Base-by-base conservation (phyloP, 805 yeast genomes). In the Saccharomyces mikatae region DNA sequence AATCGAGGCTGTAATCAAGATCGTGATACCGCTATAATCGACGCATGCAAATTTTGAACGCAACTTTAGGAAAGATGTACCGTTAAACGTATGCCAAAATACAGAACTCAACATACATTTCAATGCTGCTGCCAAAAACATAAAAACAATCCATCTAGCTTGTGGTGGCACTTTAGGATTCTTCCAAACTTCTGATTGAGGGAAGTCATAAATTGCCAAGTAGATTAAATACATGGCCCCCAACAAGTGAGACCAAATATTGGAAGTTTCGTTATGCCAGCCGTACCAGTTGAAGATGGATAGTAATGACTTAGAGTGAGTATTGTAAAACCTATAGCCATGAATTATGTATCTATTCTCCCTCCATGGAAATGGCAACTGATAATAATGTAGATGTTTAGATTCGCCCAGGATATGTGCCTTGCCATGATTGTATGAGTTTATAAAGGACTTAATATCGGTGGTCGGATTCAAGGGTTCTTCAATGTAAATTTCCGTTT, bases 1-100 rank as follows among this genome's bases (percentile, higher is more conserved):
- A 48, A 94, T 86, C 2, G 96, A 87, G 14, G 96, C 92, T 0
- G 96, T 86, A 62, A 92, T 91, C 59, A 94, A 74, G 13, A 90
- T 79, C 0, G 97, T 89, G 60, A 92, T 92, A 2, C 99, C 99
- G 6, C 96, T 86, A 70, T 92, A 92, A 73, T 92, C 99, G 47
- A 91, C 82, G 69, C 99, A 94, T 0, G 97, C 97, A 71, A 87
- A 89, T 52, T 82, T 80, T 59, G 83, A 77, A 67, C 96, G 79
- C 58, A 82, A 68, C 22, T 74, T 63, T 48, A 86, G 69, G 51
- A 78, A 78, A 17, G 92, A 81, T 59, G 89, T 87, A 57, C 89
- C 84, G 56, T 86, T 81, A 71, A 89, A 91, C 3, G 97, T 87
- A 71, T 92, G 99, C 97, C 97, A 92, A 46, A 85, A 72, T 2